These are phyloP conservation scores for Pythium folliculosum DNA, from an alignment of 352 stramenopile species.

Conservation along the genomic window DNA sequence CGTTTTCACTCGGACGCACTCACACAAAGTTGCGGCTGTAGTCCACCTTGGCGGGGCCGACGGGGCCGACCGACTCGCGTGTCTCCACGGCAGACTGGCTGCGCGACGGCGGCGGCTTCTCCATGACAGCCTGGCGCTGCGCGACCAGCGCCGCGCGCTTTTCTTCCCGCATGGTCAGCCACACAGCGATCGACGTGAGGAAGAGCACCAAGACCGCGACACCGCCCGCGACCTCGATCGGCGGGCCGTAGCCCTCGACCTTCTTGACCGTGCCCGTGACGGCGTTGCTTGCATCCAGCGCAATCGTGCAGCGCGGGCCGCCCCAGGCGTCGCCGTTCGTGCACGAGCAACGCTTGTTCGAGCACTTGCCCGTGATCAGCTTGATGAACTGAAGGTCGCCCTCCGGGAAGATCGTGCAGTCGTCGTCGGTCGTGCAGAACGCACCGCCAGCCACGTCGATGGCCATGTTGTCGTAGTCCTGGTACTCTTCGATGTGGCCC, in stretches of 20 bases:
- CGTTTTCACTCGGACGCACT: neutral
- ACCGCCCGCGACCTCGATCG: slow-evolving; percentile 19
- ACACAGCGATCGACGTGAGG: slow-evolving; percentile 19
- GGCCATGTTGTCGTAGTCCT: slow-evolving; percentile 34
- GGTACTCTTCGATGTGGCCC: slow-evolving; percentile 39
- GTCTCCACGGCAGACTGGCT: neutral
- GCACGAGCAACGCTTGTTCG: slow-evolving; percentile 54
- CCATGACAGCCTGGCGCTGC: slow-evolving; percentile 10
- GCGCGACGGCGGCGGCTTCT: slow-evolving; percentile 15
- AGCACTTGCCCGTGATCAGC: slow-evolving; percentile 29
- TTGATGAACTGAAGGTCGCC: slow-evolving; percentile 29
- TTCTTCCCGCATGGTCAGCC: neutral
- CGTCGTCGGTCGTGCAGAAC: slow-evolving; percentile 32
- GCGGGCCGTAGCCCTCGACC: slow-evolving; percentile 24
- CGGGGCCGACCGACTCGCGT: slow-evolving; percentile 2
- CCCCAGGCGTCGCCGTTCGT: slow-evolving; percentile 33
- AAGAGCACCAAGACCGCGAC: slow-evolving; percentile 19
- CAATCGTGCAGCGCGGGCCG: slow-evolving; percentile 36
- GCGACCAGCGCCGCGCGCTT: slow-evolving; percentile 1
- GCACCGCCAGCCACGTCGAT: slow-evolving; percentile 31
- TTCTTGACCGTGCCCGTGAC: slow-evolving; percentile 6
- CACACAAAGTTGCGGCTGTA: slow-evolving; percentile 32
- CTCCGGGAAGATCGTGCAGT: slow-evolving; percentile 32
- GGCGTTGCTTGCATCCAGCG: slow-evolving; percentile 20
- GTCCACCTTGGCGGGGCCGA: slow-evolving; percentile 18